Evolutionary conservation across 1,139 yeast genomes (phyloP), one percentile per base, ranked within the genome.

Genomic region (Sugiyamaella pinicola): DNA sequence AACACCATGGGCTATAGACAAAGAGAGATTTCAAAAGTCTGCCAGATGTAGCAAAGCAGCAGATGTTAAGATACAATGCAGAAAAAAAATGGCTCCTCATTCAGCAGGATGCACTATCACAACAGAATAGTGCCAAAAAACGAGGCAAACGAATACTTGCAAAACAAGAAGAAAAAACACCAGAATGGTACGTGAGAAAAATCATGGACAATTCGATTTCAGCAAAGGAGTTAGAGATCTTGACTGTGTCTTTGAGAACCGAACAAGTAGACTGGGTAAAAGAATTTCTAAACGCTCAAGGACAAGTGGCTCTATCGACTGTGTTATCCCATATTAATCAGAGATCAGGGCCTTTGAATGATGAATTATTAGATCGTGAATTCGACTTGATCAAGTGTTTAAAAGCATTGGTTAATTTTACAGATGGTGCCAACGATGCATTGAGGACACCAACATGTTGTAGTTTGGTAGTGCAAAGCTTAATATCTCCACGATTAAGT

Each of bases 241-340:
- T 93, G 53, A 89, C 95, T 87, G 96, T 93, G 3, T 88, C 96
- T 42, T 74, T 93, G 46, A 80, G 98, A 58, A 89, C 98, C 0
- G 97, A 91, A 67, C 95, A 95, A 40, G 79, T 93, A 40, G 85
- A 80, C 56, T 93, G 99, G 99, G 96, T 91, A 0, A 79, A 85
- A 54, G 80, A 77, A 33, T 93, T 93, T 57, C 78, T 89, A 53
- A 86, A 83, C 55, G 81, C 83, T 54, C 97, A 93, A 69, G 99
- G 99, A 45, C 96, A 89, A 57, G 82, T 89, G 2, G 91, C 96
- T 1, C 77, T 93, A 53, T 81, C 86, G 26, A 82, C 82, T 31
- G 82, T 82, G 2, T 65, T 82, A 28, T 73, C 75, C 50, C 81
- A 79, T 54, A 64, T 77, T 52, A 74, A 74, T 56, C 63, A 64